phyloP scores from a whole-genome alignment of 2,329 filamentous ascomycete species.

The Penicillium verrucosum region DNA sequence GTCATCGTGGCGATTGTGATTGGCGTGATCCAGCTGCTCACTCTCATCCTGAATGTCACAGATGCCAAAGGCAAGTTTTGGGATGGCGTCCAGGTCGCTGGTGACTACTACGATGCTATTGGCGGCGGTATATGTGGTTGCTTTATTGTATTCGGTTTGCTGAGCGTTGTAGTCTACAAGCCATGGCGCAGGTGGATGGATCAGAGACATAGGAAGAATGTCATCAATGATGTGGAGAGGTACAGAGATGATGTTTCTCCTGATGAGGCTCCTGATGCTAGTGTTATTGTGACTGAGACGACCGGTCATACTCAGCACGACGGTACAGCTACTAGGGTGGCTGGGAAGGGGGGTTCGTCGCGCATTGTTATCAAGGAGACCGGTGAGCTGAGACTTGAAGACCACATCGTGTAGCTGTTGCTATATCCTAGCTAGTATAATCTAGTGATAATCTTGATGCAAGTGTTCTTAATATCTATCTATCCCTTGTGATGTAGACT shows the following conservation, averaged over 20 bases:
- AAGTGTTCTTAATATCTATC: not conserved
- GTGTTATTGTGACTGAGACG: not conserved
- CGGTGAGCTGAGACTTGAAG: constrained; percentile 11
- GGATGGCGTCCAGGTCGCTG: constrained; percentile 74
- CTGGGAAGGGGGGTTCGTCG: constrained; percentile 13
- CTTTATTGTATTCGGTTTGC: constrained; percentile 72
- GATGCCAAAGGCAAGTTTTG: constrained; percentile 76
- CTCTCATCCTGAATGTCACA: constrained; percentile 71
- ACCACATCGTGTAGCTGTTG: constrained; percentile 14
- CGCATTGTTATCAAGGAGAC: constrained; percentile 18
- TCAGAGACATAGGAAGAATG: constrained; percentile 22
- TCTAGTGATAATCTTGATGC: not conserved
- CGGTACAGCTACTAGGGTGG: not conserved
- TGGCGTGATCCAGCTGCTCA: constrained; percentile 78
- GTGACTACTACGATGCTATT: constrained; percentile 81
- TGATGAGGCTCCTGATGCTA: not conserved
- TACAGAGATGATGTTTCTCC: constrained; percentile 20
- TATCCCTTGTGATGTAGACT: not conserved
- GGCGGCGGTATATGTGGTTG: constrained; percentile 82
- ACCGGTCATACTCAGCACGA: not conserved
- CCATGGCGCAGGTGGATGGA: constrained; percentile 70
- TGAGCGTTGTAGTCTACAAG: constrained; percentile 71
- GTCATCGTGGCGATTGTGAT: constrained; percentile 82
- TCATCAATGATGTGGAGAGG: constrained; percentile 21
- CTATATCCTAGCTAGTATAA: not conserved